Conservation (phyloP, 208 protist species). For the Crithidia brevicula region DNA sequence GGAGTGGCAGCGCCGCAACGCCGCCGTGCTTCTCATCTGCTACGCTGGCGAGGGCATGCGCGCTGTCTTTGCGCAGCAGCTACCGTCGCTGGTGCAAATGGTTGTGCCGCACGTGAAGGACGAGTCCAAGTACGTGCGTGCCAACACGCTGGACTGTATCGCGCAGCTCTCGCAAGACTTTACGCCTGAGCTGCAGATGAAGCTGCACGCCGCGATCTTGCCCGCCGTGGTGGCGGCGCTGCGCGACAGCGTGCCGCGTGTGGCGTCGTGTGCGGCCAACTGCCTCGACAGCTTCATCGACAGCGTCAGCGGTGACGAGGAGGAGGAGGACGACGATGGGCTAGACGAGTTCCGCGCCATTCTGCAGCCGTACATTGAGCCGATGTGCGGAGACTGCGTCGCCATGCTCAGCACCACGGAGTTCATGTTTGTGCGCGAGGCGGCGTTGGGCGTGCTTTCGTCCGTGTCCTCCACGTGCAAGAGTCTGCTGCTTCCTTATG, state of each 20-base stretch:
- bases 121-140: conserved; percentile 82
- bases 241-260: conserved; percentile 66
- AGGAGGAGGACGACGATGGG: conserved; percentile 49
- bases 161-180: conserved; percentile 81
- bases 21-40: conserved; percentile 75
- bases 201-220: conserved; percentile 54
- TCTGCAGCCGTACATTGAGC: conserved; percentile 66
- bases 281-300: conserved; percentile 84
- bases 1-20: conserved; percentile 80
- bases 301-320: conserved; percentile 50
- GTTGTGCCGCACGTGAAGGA: conserved; percentile 61
- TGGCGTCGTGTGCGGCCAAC: conserved; percentile 68
- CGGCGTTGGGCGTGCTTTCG: conserved; percentile 71
- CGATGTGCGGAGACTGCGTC: conserved; percentile 65
- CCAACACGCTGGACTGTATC: conserved; percentile 70
- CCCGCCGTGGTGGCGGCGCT: conserved; percentile 58
- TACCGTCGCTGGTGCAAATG: conserved; percentile 52
- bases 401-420: conserved; percentile 48
- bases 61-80: conserved; percentile 60
- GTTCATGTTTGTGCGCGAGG: conserved; percentile 66
- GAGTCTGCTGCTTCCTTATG: conserved; percentile 57
- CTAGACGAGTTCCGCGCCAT: conserved; percentile 43
- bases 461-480: conserved; percentile 73
- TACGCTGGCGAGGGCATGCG: conserved; percentile 77
- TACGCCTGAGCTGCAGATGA: conserved; percentile 56